Percentiles rank a stretch among this genome's conserved stretches.
Conservation (phyloP, 2,329 filamentous ascomycete species). For the Phoma sp. region DNA sequence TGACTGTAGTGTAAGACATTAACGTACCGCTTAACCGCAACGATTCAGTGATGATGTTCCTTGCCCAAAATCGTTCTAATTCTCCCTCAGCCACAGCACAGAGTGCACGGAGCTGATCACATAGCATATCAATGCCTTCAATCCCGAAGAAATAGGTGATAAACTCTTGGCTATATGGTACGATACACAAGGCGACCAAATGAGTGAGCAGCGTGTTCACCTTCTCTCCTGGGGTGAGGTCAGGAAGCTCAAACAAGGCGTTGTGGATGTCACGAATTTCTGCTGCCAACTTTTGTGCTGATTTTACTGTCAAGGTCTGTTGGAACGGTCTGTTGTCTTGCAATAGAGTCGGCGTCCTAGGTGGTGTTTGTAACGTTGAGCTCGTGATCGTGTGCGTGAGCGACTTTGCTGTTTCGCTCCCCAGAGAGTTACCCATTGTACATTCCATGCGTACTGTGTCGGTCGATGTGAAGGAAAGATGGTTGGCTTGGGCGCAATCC, state of each 20-base stretch:
- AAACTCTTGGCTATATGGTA: conserved; percentile 31
- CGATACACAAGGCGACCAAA: conserved; percentile 49
- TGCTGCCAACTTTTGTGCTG: conserved; percentile 28
- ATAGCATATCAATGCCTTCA: conserved; percentile 41
- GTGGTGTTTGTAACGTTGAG: conserved; percentile 26
- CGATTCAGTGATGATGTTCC: conserved; percentile 37
- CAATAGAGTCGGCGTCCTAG: conserved; percentile 34
- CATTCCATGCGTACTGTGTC: neutral
- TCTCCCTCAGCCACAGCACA: conserved; percentile 56
- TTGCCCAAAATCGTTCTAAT: conserved; percentile 56
- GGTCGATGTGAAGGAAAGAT: neutral
- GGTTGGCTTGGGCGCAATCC: too few relatives aligned
- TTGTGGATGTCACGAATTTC: conserved; percentile 33
- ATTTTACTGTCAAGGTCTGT: too few relatives aligned
- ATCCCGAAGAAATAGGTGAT: conserved; percentile 40
- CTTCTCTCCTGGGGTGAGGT: conserved; percentile 40
- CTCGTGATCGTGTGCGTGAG: neutral
- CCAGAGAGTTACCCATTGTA: conserved; percentile 1
- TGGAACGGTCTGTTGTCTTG: too few relatives aligned
- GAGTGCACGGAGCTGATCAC: conserved; percentile 50
- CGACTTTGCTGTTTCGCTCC: neutral
- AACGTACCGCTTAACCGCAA: conserved; percentile 4
- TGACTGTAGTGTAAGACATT: neutral
- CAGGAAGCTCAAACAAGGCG: conserved; percentile 20
- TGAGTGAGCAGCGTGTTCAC: conserved; percentile 48